Evolutionary conservation across 2,329 filamentous ascomycete genomes (phyloP).

Genomic region (Fusarium nelsonii): DNA sequence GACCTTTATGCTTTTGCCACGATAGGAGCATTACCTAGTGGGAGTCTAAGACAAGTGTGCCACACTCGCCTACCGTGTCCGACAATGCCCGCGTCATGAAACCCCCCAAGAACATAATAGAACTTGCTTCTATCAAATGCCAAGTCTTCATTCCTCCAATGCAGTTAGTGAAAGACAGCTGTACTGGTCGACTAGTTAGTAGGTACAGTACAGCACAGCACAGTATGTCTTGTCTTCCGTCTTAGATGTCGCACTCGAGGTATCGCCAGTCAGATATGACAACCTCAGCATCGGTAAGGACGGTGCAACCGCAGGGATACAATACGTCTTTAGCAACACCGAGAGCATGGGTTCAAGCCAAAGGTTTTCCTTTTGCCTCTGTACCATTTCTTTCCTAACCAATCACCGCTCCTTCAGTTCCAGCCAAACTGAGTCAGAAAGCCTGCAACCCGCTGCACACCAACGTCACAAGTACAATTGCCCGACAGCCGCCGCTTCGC

Average conservation of each 20-base stretch:
- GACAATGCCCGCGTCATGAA: slow-evolving; percentile 45
- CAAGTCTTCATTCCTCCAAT: neutral
- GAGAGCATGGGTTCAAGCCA: slow-evolving; percentile 21
- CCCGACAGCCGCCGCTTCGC: slow-evolving; percentile 32
- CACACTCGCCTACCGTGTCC: slow-evolving; percentile 40
- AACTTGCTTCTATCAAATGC: slow-evolving; percentile 6
- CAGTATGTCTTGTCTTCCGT: slow-evolving; percentile 25
- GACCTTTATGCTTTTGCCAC: slow-evolving; percentile 31
- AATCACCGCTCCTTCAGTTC: slow-evolving; percentile 15
- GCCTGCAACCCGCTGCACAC: slow-evolving; percentile 19
- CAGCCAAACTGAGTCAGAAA: slow-evolving; percentile 25
- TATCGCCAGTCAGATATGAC: slow-evolving; percentile 35
- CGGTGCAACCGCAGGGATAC: slow-evolving; percentile 15
- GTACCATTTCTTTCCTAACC: slow-evolving; percentile 4
- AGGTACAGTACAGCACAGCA: too few species aligned
- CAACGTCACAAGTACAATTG: slow-evolving; percentile 28
- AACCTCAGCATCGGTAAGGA: slow-evolving; percentile 32
- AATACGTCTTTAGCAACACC: slow-evolving; percentile 2
- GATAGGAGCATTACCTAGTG: slow-evolving; percentile 28
- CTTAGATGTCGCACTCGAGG: slow-evolving; percentile 42
- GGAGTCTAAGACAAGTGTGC: slow-evolving; percentile 43
- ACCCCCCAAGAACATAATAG: slow-evolving; percentile 21
- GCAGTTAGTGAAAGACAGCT: neutral
- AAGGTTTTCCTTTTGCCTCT: slow-evolving; percentile 7
- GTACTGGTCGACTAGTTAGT: neutral